A percentile compares a stretch with the other conserved stretches of the same genome.
Evolutionary conservation across 768 basidiomycete genomes (phyloP).

Genomic region (Tulasnella sp.): DNA sequence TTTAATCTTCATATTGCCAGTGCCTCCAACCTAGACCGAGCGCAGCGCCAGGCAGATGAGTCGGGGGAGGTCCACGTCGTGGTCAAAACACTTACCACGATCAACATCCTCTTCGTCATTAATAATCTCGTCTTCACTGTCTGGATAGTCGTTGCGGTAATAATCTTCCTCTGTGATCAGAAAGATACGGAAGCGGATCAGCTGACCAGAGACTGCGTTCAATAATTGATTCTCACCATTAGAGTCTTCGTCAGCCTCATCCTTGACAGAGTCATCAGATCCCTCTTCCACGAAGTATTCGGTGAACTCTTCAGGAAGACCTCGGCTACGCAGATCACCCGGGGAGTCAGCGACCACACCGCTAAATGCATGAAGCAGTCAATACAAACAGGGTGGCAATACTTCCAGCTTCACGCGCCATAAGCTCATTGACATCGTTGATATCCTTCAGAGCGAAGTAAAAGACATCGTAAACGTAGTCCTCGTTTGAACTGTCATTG

Average conservation of each 20-base stretch:
- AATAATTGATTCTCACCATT: slow-evolving; percentile 2
- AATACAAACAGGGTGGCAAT: slow-evolving; percentile 9
- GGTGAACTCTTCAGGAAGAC: slow-evolving; percentile 19
- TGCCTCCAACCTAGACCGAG: neutral
- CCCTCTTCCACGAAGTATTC: slow-evolving; percentile 10
- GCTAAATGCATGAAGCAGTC: neutral
- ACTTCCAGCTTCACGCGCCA: slow-evolving; percentile 14
- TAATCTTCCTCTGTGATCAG: slow-evolving; percentile 15
- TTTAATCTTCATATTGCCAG: neutral
- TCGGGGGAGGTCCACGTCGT: neutral
- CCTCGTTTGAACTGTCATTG: neutral
- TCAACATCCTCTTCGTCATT: slow-evolving; percentile 13
- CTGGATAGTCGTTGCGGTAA: slow-evolving; percentile 24
- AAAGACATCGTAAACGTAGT: slow-evolving; percentile 29
- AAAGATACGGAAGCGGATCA: neutral
- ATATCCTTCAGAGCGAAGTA: slow-evolving; percentile 17
- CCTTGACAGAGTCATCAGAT: slow-evolving; percentile 18
- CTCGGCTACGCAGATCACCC: slow-evolving; percentile 3
- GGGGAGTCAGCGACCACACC: neutral
- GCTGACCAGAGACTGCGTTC: neutral
- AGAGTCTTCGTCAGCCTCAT: slow-evolving; percentile 25
- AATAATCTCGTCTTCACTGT: slow-evolving; percentile 16
- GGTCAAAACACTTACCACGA: neutral
- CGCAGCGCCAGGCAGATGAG: neutral
- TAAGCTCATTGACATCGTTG: slow-evolving; percentile 1